These are phyloP conservation scores for Lentinula boryana DNA, from an alignment of 768 basidiomycete genomes.

Conservation along the genomic window DNA sequence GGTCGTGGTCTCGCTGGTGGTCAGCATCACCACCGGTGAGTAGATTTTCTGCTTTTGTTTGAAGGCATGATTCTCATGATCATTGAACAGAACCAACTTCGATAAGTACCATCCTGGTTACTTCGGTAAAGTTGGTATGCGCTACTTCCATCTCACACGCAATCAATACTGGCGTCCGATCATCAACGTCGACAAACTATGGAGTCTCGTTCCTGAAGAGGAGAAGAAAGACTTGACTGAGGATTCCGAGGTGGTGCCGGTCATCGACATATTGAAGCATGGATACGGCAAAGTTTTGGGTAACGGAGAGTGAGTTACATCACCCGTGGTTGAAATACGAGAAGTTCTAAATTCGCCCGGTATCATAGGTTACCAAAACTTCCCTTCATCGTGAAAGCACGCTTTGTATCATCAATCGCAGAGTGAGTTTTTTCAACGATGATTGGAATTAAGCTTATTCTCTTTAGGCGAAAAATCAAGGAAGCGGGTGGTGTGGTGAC, in stretches of 20 bases:
- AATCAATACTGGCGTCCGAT: constrained; percentile 90
- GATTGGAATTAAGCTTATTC: constrained; percentile 1
- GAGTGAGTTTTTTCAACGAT: constrained; percentile 43
- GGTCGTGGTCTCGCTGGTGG: constrained; percentile 99
- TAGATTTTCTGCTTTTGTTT: constrained; percentile 11
- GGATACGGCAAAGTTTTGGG: constrained; percentile 95
- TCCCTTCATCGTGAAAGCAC: constrained; percentile 98
- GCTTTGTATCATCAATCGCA: constrained; percentile 85
- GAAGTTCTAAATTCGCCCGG: not conserved
- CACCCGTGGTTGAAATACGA: not conserved
- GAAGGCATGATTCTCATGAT: not conserved
- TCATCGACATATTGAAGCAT: constrained; percentile 79
- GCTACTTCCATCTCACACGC: constrained; percentile 92
- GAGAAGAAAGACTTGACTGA: constrained; percentile 76
- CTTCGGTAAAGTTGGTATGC: constrained; percentile 99
- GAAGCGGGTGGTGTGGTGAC: constrained; percentile 92
- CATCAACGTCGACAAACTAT: constrained; percentile 98
- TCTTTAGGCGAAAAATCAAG: constrained; percentile 69
- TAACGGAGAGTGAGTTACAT: constrained; percentile 71
- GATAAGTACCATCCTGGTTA: constrained; percentile 99
- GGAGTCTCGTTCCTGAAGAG: constrained; percentile 82
- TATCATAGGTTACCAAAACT: constrained; percentile 33
- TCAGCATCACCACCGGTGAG: constrained; percentile 96
- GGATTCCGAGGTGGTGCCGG: constrained; percentile 81
- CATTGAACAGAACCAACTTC: constrained; percentile 75